Evolutionary conservation across 495 filamentous ascomycete species (phyloP).

Genomic region (Mycothermus thermophilus): DNA sequence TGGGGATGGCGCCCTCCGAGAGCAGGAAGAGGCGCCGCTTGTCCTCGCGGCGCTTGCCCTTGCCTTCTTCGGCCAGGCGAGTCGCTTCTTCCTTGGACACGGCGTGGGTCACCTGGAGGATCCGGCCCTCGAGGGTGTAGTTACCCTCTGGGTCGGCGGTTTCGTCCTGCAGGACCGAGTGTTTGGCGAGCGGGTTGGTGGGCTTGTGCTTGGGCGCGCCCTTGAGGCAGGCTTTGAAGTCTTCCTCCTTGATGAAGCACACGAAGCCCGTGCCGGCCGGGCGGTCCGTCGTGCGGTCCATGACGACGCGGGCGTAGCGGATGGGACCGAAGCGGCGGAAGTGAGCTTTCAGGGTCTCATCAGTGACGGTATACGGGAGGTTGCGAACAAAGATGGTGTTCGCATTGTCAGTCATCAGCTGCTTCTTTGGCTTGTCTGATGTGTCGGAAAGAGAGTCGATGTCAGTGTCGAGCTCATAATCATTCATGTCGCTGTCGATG

Average conservation of each 20-base stretch:
- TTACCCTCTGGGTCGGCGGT: constrained; percentile 57
- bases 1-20: constrained; percentile 66
- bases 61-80: constrained; percentile 56
- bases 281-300: constrained; percentile 68
- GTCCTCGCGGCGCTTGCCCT: constrained; percentile 58
- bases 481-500: background rate
- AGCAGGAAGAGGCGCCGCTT: constrained; percentile 88
- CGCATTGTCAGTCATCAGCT: constrained; percentile 39
- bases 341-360: constrained; percentile 66
- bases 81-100: constrained; percentile 67
- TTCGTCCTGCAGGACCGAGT: constrained; percentile 76
- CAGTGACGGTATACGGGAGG: constrained; percentile 71
- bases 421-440: constrained; percentile 14
- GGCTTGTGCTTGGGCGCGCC: constrained; percentile 48
- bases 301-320: constrained; percentile 77
- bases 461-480: constrained; percentile 13
- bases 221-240: constrained; percentile 58
- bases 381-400: constrained; percentile 88
- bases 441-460: too few species aligned
- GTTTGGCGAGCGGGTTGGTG: constrained; percentile 36
- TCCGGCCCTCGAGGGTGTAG: constrained; percentile 80
- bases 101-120: constrained; percentile 70
- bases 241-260: constrained; percentile 67
- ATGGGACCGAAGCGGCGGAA: constrained; percentile 73
- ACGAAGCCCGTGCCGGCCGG: constrained; percentile 91